These are phyloP conservation scores for Suhomyces pyralidae DNA, from an alignment of 805 yeast species.

Conservation along the genomic window DNA sequence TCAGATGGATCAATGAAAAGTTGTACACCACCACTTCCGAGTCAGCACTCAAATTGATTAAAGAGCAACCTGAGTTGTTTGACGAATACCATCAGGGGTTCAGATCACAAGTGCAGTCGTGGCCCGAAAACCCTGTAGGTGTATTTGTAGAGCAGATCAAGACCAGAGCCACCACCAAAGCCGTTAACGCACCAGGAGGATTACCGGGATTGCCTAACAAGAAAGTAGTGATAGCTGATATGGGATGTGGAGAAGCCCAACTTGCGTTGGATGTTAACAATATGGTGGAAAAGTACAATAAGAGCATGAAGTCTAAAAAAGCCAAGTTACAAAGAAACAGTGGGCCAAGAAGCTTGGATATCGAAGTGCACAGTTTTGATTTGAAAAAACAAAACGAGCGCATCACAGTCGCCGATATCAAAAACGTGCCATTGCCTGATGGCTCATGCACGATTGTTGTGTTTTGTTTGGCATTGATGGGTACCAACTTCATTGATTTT, in stretches of 20 bases:
- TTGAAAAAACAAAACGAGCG: conserved; percentile 82
- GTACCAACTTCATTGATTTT: conserved; percentile 92
- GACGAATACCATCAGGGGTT: conserved; percentile 96
- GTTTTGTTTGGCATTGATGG: conserved; percentile 94
- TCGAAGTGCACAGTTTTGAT: conserved; percentile 85
- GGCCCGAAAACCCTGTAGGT: conserved; percentile 99
- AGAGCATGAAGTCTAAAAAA: conserved; percentile 19
- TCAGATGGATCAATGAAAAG: conserved; percentile 97
- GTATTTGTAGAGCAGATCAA: conserved; percentile 74
- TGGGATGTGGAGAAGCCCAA: conserved; percentile 99
- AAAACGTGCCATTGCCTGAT: conserved; percentile 80
- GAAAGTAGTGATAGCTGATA: conserved; percentile 83
- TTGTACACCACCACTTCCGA: conserved; percentile 83
- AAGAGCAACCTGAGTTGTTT: conserved; percentile 81
- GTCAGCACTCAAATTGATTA: conserved; percentile 68
- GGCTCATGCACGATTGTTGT: conserved; percentile 82
- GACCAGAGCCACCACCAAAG: conserved; percentile 49
- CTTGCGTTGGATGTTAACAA: conserved; percentile 64
- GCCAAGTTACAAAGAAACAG: conserved; percentile 14
- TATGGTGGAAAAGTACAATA: conserved; percentile 38
- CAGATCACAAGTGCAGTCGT: conserved; percentile 87
- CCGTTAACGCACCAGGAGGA: conserved; percentile 95
- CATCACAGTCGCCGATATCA: conserved; percentile 95
- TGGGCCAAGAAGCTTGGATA: conserved; percentile 39
- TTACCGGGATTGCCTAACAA: conserved; percentile 69